Evolutionary conservation across 768 basidiomycete genomes (phyloP).

Genomic region (Solioccasus polychromus): DNA sequence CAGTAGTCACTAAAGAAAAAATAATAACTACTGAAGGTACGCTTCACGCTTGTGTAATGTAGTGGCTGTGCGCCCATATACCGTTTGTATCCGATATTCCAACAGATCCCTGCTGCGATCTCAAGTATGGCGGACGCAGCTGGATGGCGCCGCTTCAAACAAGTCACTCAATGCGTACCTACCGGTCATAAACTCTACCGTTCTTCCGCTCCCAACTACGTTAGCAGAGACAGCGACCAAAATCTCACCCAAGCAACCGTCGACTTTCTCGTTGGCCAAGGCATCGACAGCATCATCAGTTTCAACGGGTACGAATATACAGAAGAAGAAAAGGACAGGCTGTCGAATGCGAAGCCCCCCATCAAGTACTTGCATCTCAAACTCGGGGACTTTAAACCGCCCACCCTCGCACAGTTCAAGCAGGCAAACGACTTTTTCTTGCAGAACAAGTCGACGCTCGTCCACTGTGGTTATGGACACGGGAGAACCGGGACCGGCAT

Average conservation of each 20-base stretch:
- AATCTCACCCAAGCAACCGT: conserved; percentile 12
- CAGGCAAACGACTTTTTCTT: conserved; percentile 17
- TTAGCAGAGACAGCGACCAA: conserved; percentile 4
- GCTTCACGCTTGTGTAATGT: no score
- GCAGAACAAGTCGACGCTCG: conserved; percentile 2
- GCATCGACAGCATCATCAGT: conserved; percentile 22
- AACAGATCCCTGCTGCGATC: background rate
- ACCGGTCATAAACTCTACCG: conserved; percentile 17
- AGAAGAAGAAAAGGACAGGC: conserved; percentile 1
- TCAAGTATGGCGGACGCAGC: conserved; percentile 4
- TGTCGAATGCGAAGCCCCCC: conserved; percentile 1
- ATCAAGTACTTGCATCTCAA: conserved; percentile 20
- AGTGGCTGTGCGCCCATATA: no score
- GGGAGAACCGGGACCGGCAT: conserved; percentile 11
- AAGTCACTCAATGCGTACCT: conserved; percentile 11
- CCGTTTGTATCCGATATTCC: no score
- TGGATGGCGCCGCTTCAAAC: conserved; percentile 16
- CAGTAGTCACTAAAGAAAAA: no score
- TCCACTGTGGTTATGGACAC: conserved; percentile 14
- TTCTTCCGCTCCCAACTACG: conserved; percentile 24
- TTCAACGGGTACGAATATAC: conserved; percentile 18
- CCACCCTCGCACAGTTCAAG: conserved; percentile 17
- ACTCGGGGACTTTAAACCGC: conserved; percentile 19
- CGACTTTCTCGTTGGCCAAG: conserved; percentile 11
- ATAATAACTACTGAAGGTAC: no score